Base-by-base conservation (phyloP, 225 moss, liverwort and hornwort genomes). In the Marchantia paleacea region DNA sequence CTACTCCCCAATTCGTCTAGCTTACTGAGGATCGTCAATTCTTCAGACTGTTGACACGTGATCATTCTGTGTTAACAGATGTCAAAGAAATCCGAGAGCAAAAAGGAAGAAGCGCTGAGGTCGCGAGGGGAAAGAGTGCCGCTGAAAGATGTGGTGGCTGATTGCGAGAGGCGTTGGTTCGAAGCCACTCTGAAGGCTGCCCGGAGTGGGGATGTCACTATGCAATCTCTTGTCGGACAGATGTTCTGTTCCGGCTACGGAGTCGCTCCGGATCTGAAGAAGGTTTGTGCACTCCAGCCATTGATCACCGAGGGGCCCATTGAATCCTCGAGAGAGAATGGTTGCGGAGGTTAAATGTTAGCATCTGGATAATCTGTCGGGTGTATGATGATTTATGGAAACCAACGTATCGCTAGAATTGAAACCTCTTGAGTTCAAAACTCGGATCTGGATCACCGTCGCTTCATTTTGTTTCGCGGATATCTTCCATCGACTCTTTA, bases 171-270 rank as follows among this genome's bases (percentile, higher is more conserved):
- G 66, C 94, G 95, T 6, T 99, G 95, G 95, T 99, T 95, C 81
- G 92, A 94, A 80, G 89, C 92, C 62, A 85, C 99, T 12, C 86
- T 99, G 75, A 94, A 95, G 85, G 90, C 92, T 39, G 95, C 99
- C 39, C 89, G 90, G 80, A 88, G 68, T 65, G 95, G 99, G 3
- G 99, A 99, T 81, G 86, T 87, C 64, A 84, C 89, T 12, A 95
- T 94, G 87, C 94, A 95, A 83, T 87, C 82, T 80, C 87, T 99
- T 47, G 99, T 99, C 29, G 99, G 99, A n/a, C 95, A 99, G 83
- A 95, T 99, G 95, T 95, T 91, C 73, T 99, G 91, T 76, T 90
- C 92, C 24, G 99, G 99, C 60, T 95, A 99, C 75, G 95, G 95
- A 47, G 94, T 94, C 76, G 71, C 94, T 77, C 84, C 83, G 67